phyloP scores from a whole-genome alignment of 768 basidiomycete species.

The Hericium erinaceus region DNA sequence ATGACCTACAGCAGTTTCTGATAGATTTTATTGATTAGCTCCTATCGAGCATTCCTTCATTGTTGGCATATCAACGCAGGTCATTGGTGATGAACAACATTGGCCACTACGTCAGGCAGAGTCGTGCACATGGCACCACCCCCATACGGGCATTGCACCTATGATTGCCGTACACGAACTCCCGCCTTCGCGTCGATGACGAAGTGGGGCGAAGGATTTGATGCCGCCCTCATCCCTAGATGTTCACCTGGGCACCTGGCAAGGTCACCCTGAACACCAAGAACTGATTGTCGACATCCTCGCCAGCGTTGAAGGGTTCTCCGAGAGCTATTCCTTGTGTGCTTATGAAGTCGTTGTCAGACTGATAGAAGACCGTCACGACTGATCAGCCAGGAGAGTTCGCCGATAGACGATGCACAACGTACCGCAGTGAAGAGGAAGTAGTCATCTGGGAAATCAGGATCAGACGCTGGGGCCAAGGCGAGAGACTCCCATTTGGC shows the following conservation, averaged over 20 bases:
- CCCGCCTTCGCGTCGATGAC: too few species aligned
- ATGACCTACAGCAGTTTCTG: too few species aligned
- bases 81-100: too few species aligned
- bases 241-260: slow-evolving; percentile 21
- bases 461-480: slow-evolving; percentile 43
- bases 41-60: too few species aligned
- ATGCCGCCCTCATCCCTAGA: background rate
- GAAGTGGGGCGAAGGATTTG: too few species aligned
- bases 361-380: slow-evolving; percentile 17
- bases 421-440: slow-evolving; percentile 54
- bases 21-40: too few species aligned
- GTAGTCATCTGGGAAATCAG: slow-evolving; percentile 49
- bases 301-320: slow-evolving; percentile 40
- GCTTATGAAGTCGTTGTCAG: slow-evolving; percentile 59
- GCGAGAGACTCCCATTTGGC: slow-evolving; percentile 64
- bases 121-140: too few species aligned
- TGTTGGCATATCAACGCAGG: too few species aligned
- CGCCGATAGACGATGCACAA: background rate
- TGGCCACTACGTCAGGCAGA: too few species aligned
- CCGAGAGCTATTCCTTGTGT: slow-evolving; percentile 44
- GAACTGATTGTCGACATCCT: slow-evolving; percentile 54
- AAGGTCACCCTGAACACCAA: slow-evolving; percentile 55
- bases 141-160: too few species aligned
- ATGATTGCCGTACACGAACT: too few species aligned
- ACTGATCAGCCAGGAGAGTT: background rate